phyloP scores from a whole-genome alignment of 2,329 filamentous ascomycete species.

The Aspergillus carbonarius region DNA sequence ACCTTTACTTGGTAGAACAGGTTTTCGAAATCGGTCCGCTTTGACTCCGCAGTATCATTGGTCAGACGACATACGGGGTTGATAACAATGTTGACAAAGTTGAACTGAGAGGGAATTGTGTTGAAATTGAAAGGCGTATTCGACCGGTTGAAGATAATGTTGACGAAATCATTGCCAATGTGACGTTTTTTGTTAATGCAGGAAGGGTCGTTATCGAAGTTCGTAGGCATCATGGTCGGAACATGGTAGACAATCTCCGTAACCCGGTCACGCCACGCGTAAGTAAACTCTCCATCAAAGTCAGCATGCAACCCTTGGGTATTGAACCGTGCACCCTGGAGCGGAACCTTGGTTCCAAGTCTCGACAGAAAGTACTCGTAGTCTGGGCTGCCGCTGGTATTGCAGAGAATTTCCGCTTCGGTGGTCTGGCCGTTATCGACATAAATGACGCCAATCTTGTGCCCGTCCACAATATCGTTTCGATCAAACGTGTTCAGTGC shows the following conservation, averaged over 20 bases:
- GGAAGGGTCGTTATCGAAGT: slow-evolving; percentile 70
- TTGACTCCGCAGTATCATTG: slow-evolving; percentile 35
- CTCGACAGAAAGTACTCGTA: slow-evolving; percentile 82
- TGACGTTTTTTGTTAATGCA: slow-evolving; percentile 88
- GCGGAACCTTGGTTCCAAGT: slow-evolving; percentile 75
- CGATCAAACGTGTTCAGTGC: slow-evolving; percentile 81
- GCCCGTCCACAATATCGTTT: slow-evolving; percentile 85
- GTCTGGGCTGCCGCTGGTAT: slow-evolving; percentile 80
- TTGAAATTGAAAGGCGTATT: slow-evolving; percentile 85
- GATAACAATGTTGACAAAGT: slow-evolving; percentile 95
- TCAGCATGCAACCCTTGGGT: slow-evolving; percentile 87
- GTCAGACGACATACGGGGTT: slow-evolving; percentile 64
- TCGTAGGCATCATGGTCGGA: slow-evolving; percentile 94
- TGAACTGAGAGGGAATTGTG: slow-evolving; percentile 92
- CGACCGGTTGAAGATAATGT: slow-evolving; percentile 97
- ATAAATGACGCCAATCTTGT: slow-evolving; percentile 94
- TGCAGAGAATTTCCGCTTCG: slow-evolving; percentile 82
- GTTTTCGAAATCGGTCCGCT: slow-evolving; percentile 32
- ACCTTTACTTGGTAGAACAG: slow-evolving; percentile 86
- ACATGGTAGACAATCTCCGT: slow-evolving; percentile 96
- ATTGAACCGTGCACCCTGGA: slow-evolving; percentile 85
- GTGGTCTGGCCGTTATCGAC: slow-evolving; percentile 81
- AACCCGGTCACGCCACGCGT: slow-evolving; percentile 91
- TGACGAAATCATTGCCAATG: slow-evolving; percentile 96
- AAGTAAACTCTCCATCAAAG: slow-evolving; percentile 80